These are phyloP conservation scores for Chlamydomonas reinhardtii DNA, from an alignment of 163 green algal genomes.

Conservation along the genomic window DNA sequence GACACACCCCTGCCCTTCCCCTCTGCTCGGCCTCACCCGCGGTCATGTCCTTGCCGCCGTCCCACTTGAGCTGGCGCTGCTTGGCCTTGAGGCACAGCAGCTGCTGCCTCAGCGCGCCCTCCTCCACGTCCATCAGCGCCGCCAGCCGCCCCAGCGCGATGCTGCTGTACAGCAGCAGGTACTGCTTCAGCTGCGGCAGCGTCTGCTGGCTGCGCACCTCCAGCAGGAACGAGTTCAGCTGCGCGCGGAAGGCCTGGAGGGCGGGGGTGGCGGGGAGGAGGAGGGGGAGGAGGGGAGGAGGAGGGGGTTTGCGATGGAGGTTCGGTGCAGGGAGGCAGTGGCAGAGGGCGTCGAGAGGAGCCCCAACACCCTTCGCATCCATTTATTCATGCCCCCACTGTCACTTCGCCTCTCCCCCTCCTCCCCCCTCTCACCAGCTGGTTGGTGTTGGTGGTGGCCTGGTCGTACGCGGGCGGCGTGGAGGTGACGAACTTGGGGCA, in stretches of 20 bases:
- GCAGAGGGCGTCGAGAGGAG: no score
- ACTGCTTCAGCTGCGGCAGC: conserved; percentile 93
- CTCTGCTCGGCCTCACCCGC: neutral
- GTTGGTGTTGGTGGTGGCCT: conserved; percentile 84
- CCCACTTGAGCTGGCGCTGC: conserved; percentile 56
- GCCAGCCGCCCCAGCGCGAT: conserved; percentile 93
- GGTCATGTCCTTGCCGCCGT: conserved; percentile 30
- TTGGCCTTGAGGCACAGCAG: conserved; percentile 74
- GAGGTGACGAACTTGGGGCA: conserved; percentile 98
- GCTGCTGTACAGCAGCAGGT: conserved; percentile 94
- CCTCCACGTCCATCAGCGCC: conserved; percentile 88
- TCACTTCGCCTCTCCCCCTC: neutral
- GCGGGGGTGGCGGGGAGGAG: neutral
- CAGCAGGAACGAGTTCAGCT: conserved; percentile 91
- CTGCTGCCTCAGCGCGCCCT: conserved; percentile 73
- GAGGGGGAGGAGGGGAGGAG: neutral
- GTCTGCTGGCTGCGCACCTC: conserved; percentile 75
- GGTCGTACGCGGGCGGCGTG: conserved; percentile 73
- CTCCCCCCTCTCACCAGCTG: conserved; percentile 65
- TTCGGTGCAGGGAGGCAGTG: no score
- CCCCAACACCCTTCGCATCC: no score
- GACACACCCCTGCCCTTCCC: neutral
- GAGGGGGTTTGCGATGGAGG: no score
- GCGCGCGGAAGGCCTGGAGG: conserved; percentile 84
- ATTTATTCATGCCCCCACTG: no score